A percentile compares a stretch with the other conserved stretches of the same genome.
These are phyloP conservation scores for Suillus subalutaceus DNA, from an alignment of 768 basidiomycete species.

Conservation along the genomic window DNA sequence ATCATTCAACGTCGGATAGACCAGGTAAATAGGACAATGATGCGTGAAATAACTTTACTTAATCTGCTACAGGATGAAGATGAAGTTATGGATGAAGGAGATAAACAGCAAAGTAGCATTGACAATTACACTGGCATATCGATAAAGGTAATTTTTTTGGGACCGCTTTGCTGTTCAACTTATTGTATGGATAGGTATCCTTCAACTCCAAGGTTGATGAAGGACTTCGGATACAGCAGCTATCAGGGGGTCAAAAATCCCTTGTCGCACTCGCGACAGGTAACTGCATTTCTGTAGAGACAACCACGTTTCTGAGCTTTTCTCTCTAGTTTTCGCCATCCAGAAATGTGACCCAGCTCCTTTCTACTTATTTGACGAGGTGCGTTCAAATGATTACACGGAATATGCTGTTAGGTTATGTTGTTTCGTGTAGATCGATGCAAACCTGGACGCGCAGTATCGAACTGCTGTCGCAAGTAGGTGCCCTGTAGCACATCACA, in stretches of 20 bases:
- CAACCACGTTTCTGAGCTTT: conserved; percentile 11
- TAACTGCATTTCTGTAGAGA: conserved; percentile 26
- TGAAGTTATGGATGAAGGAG: conserved; percentile 70
- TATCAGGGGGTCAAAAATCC: conserved; percentile 97
- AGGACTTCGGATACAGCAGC: conserved; percentile 92
- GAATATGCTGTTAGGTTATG: background rate
- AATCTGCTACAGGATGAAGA: conserved; percentile 56
- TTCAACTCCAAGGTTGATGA: conserved; percentile 99
- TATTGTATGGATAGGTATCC: conserved; percentile 66
- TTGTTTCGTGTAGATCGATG: conserved; percentile 71
- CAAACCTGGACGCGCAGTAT: conserved; percentile 96
- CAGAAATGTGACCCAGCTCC: conserved; percentile 99
- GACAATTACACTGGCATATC: conserved; percentile 98
- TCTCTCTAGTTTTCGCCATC: conserved; percentile 83
- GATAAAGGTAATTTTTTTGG: conserved; percentile 65
- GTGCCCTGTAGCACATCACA: conserved; percentile 29
- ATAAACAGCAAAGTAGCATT: conserved; percentile 74
- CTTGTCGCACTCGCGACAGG: conserved; percentile 94
- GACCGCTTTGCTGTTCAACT: background rate
- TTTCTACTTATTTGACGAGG: conserved; percentile 99
- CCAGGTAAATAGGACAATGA: conserved; percentile 48
- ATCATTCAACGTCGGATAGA: conserved; percentile 93
- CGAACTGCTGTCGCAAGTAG: conserved; percentile 93
- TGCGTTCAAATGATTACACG: conserved; percentile 25
- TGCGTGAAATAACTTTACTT: background rate